phyloP scores from a whole-genome alignment of 805 yeast species.

The Cyberlindnera petersonii region DNA sequence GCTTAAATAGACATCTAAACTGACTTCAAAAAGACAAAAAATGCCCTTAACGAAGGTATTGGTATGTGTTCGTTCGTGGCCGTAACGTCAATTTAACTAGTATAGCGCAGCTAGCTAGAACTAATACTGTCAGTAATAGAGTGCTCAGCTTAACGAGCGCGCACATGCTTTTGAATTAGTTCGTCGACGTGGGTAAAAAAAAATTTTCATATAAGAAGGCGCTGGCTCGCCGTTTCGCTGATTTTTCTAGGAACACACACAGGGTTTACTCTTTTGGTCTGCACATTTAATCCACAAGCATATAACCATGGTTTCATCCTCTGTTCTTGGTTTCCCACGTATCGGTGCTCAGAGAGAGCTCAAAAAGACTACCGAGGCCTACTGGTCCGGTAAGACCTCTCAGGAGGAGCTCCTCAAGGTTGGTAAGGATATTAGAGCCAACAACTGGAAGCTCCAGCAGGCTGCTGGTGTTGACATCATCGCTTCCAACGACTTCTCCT shows the following conservation, averaged over 20 bases:
- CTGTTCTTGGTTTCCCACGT: slow-evolving; percentile 99
- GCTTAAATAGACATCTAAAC: neutral
- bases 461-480: slow-evolving; percentile 96
- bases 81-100: slow-evolving; percentile 2
- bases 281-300: neutral
- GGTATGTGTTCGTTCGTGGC: slow-evolving; percentile 7
- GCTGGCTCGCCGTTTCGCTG: slow-evolving; percentile 3
- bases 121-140: too few relatives aligned
- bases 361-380: slow-evolving; percentile 97
- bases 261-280: too few relatives aligned
- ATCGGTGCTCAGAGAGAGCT: slow-evolving; percentile 99
- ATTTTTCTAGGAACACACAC: too few relatives aligned
- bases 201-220: slow-evolving; percentile 3
- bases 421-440: slow-evolving; percentile 92
- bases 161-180: too few relatives aligned
- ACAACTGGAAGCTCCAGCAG: slow-evolving; percentile 97
- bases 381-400: slow-evolving; percentile 93
- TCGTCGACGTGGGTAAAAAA: too few relatives aligned
- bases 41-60: too few relatives aligned
- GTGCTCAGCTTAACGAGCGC: too few relatives aligned
- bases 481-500: slow-evolving; percentile 97
- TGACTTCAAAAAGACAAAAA: neutral
- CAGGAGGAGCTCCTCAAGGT: slow-evolving; percentile 84
- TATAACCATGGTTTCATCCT: slow-evolving; percentile 80
- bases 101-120: too few relatives aligned